Percentiles rank a stretch among this genome's conserved stretches.
phyloP scores from a whole-genome alignment of 2,329 filamentous ascomycete genomes.

The Microsporum ferrugineum region DNA sequence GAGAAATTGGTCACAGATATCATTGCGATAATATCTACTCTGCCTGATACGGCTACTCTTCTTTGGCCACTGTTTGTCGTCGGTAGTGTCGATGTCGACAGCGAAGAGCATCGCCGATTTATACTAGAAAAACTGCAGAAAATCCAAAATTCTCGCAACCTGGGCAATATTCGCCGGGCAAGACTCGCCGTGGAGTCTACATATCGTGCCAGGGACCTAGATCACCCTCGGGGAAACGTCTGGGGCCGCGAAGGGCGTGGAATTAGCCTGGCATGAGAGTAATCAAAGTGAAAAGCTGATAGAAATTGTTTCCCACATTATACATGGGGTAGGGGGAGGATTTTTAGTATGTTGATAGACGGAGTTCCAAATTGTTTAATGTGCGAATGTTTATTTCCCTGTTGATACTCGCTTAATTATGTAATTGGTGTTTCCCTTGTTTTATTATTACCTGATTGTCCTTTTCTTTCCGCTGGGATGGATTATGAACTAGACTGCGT shows the following conservation, averaged over 20 bases:
- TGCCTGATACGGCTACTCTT: constrained; percentile 17
- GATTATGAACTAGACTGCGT: background rate
- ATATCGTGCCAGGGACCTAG: constrained; percentile 15
- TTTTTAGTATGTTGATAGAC: background rate
- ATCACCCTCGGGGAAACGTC: constrained; percentile 10
- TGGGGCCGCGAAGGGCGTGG: constrained; percentile 9
- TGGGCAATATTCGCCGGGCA: constrained; percentile 21
- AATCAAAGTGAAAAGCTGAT: background rate
- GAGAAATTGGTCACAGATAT: constrained; percentile 14
- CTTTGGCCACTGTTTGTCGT: constrained; percentile 20
- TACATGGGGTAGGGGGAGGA: background rate
- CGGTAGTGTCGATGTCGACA: constrained; percentile 18
- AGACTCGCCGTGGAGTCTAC: constrained; percentile 17
- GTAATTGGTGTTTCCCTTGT: background rate
- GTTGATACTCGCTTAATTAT: constrained; percentile 1
- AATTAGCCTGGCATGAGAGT: constrained; percentile 12
- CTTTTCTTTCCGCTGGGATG: background rate
- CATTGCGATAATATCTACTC: constrained; percentile 15
- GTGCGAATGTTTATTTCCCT: background rate
- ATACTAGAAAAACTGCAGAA: constrained; percentile 20
- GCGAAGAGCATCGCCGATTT: constrained; percentile 21
- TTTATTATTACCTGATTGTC: background rate
- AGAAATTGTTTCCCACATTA: background rate
- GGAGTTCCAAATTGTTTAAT: background rate
- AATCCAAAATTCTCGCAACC: constrained; percentile 19